Evolutionary conservation across 306 rosid species (phyloP).

Genomic region (Cucurbita moschata): DNA sequence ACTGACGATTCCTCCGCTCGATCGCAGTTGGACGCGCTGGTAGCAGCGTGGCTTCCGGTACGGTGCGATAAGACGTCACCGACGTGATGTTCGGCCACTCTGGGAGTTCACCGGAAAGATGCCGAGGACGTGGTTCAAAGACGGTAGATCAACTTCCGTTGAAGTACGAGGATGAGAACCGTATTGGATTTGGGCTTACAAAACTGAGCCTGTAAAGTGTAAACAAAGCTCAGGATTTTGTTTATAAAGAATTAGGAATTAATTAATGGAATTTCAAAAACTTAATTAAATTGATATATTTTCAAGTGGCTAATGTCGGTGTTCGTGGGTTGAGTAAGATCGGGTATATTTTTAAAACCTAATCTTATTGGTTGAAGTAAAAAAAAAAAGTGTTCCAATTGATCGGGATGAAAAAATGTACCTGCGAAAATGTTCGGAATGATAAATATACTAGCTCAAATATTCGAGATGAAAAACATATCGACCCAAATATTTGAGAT

Average conservation of each 20-base stretch:
- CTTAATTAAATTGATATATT: too few species aligned
- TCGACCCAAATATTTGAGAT: too few species aligned
- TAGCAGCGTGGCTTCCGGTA: conserved; percentile 9
- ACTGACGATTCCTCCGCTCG: background rate
- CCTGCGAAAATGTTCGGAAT: too few species aligned
- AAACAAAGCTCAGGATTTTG: background rate
- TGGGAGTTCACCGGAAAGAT: background rate
- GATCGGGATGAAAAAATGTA: too few species aligned
- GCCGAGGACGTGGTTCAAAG: conserved; percentile 1
- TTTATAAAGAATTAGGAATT: background rate
- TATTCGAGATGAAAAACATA: too few species aligned
- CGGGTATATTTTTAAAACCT: too few species aligned
- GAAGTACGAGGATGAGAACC: conserved; percentile 2
- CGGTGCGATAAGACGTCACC: background rate
- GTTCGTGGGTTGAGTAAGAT: too few species aligned
- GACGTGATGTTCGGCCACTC: background rate
- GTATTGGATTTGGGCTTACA: conserved; percentile 9
- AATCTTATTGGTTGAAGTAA: too few species aligned
- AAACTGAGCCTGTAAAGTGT: background rate
- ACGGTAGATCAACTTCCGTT: conserved; percentile 6
- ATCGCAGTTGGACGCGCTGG: conserved; percentile 2
- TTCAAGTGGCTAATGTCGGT: too few species aligned
- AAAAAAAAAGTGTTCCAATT: too few species aligned
- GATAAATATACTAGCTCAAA: too few species aligned
- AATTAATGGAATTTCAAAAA: too few species aligned